phyloP scores from a whole-genome alignment of 768 basidiomycete genomes.

The Leccinum uliginosum region DNA sequence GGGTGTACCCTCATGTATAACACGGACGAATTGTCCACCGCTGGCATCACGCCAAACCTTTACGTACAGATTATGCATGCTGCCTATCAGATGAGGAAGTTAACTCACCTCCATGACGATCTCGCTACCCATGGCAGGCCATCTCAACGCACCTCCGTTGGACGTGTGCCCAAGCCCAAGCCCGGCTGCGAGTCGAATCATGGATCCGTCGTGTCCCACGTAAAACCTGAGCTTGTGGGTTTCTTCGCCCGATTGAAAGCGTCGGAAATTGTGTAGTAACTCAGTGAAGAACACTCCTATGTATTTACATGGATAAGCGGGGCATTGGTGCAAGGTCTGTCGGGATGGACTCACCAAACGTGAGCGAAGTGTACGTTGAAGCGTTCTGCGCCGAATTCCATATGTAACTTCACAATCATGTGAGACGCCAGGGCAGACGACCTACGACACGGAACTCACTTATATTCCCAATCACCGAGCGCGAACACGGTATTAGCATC shows the following conservation, averaged over 20 bases:
- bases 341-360: conserved; percentile 34
- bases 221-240: conserved; percentile 37
- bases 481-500: conserved; percentile 51
- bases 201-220: conserved; percentile 47
- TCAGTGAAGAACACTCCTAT: conserved; percentile 45
- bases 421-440: not conserved
- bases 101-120: conserved; percentile 42
- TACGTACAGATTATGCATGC: not conserved
- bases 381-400: conserved; percentile 46
- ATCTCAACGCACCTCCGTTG: conserved; percentile 31
- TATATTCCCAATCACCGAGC: conserved; percentile 60
- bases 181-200: conserved; percentile 38
- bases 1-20: conserved; percentile 42
- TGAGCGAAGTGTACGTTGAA: conserved; percentile 39
- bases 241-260: conserved; percentile 32
- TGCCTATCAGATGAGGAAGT: not conserved
- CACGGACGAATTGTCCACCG: conserved; percentile 34
- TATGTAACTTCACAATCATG: conserved; percentile 36
- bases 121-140: conserved; percentile 47
- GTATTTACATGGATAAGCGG: not conserved
- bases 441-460: conserved; percentile 25
- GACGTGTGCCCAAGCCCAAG: conserved; percentile 35
- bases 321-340: not conserved
- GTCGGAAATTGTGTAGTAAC: conserved; percentile 36
- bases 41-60: conserved; percentile 37